These are phyloP conservation scores for Podospora sp. DNA, from an alignment of 495 filamentous ascomycete species.

Conservation along the genomic window DNA sequence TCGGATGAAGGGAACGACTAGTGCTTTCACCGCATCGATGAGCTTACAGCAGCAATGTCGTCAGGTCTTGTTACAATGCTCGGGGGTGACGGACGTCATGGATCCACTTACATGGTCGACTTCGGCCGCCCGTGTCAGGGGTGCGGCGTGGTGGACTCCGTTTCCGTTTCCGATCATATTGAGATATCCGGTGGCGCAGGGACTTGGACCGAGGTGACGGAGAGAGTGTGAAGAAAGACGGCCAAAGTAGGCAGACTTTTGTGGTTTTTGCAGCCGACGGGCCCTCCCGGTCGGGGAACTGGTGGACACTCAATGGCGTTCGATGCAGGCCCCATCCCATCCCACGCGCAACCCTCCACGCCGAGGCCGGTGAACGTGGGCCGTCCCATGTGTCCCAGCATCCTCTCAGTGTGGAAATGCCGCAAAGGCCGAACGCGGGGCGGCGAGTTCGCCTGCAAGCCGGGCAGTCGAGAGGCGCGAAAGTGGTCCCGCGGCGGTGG, in stretches of 20 bases:
- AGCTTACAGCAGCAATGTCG: constrained; percentile 51
- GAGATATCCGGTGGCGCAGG: not conserved
- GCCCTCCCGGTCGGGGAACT: not conserved
- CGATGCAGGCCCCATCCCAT: not conserved
- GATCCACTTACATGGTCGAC: constrained; percentile 51
- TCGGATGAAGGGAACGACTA: constrained; percentile 78
- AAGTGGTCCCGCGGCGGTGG: not conserved
- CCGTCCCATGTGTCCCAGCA: not conserved
- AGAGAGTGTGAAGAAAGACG: not conserved
- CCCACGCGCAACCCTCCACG: not conserved
- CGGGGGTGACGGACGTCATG: not conserved
- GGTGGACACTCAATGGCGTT: not conserved
- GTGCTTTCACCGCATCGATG: constrained; percentile 68
- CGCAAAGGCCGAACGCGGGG: not conserved
- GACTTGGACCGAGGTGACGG: not conserved
- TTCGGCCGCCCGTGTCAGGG: constrained; percentile 37
- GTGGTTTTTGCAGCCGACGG: not conserved
- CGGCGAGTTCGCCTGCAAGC: not conserved
- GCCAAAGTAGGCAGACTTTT: not conserved
- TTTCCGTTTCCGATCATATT: constrained; percentile 19
- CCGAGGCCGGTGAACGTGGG: not conserved
- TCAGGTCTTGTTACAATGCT: not conserved
- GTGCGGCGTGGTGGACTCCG: constrained; percentile 21
- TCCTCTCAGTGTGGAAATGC: not conserved
- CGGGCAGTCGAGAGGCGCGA: not conserved